These are phyloP conservation scores for Fusarium stilboides DNA, from an alignment of 2,329 filamentous ascomycete species.

Conservation along the genomic window DNA sequence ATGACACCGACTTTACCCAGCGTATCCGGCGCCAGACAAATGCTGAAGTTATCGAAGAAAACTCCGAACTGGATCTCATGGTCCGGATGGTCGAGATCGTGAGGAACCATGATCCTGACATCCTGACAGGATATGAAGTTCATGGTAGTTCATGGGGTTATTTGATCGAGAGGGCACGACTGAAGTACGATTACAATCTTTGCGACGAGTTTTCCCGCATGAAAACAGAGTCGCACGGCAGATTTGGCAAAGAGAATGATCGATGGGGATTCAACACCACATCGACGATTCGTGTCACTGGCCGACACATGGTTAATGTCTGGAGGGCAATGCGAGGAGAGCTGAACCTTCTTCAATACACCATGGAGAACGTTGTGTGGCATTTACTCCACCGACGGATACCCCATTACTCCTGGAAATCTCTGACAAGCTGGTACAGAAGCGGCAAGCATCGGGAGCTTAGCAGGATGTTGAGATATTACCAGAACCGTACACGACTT, in stretches of 20 bases:
- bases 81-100: constrained; percentile 91
- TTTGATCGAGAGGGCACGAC: constrained; percentile 87
- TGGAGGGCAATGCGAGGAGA: constrained; percentile 98
- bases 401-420: constrained; percentile 86
- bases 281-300: constrained; percentile 92
- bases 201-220: constrained; percentile 93
- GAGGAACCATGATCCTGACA: constrained; percentile 86
- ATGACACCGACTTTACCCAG: constrained; percentile 70
- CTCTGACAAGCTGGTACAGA: constrained; percentile 86
- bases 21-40: constrained; percentile 74
- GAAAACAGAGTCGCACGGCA: constrained; percentile 85
- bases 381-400: constrained; percentile 89
- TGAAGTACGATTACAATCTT: constrained; percentile 91
- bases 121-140: constrained; percentile 95
- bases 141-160: constrained; percentile 97
- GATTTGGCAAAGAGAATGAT: constrained; percentile 88
- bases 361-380: constrained; percentile 95
- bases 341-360: constrained; percentile 92
- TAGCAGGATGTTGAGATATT: constrained; percentile 83
- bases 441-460: constrained; percentile 79
- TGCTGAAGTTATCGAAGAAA: constrained; percentile 80
- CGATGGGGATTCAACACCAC: constrained; percentile 96
- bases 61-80: constrained; percentile 86
- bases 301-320: constrained; percentile 95
- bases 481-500: constrained; percentile 80